phyloP scores from a whole-genome alignment of 176 grass and related monocot genomes.

The Tillandsia leiboldiana region DNA sequence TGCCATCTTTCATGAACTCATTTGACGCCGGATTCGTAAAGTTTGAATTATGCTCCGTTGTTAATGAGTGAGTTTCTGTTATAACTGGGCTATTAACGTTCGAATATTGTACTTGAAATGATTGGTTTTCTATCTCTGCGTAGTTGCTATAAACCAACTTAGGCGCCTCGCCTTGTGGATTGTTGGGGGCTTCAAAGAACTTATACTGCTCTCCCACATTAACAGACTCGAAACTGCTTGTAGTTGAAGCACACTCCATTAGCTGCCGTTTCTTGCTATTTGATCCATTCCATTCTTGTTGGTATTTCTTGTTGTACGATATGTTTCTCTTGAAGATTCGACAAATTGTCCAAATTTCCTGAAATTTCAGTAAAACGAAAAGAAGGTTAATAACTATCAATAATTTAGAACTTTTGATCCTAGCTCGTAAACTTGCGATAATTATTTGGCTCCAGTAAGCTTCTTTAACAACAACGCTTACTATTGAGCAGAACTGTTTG shows the following conservation, averaged over 20 bases:
- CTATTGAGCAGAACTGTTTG: no score
- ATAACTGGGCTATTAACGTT: neutral
- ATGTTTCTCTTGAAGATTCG: conserved; percentile 63
- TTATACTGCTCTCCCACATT: conserved; percentile 32
- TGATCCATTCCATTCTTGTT: conserved; percentile 19
- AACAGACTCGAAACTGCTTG: conserved; percentile 49
- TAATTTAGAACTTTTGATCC: neutral
- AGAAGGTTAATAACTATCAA: conserved; percentile 6
- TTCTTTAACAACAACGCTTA: no score
- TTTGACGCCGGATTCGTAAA: conserved; percentile 1
- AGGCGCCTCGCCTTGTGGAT: conserved; percentile 15
- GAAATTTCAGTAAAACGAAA: neutral
- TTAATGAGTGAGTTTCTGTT: neutral
- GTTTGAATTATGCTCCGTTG: conserved; percentile 7
- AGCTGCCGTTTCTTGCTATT: conserved; percentile 16
- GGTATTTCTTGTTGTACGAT: conserved; percentile 33
- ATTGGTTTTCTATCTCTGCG: conserved; percentile 11
- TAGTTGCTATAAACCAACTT: neutral
- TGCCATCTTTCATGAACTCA: conserved; percentile 31
- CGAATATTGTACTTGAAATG: conserved; percentile 29
- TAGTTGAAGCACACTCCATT: conserved; percentile 16
- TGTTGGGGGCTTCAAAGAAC: conserved; percentile 1
- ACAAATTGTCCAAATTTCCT: conserved; percentile 92
- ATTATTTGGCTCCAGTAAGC: neutral
- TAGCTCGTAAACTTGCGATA: neutral